Evolutionary conservation across 2,329 filamentous ascomycete genomes (phyloP).

Genomic region (Sclerotinia subarctica): DNA sequence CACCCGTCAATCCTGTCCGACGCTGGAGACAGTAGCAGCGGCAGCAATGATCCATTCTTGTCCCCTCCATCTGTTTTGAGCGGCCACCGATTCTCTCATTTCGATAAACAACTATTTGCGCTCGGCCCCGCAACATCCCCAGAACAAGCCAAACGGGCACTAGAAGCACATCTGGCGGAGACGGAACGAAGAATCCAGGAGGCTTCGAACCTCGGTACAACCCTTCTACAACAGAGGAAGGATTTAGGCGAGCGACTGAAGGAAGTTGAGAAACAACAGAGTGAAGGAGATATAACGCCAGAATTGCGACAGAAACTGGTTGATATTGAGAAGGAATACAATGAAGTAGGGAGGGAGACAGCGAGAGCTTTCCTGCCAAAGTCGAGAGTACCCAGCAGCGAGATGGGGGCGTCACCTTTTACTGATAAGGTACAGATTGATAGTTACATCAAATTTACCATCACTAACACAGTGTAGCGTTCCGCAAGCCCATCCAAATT

Average conservation of each 20-base stretch:
- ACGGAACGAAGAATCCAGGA: constrained; percentile 90
- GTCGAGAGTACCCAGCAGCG: constrained; percentile 72
- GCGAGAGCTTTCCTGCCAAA: constrained; percentile 85
- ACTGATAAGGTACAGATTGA: constrained; percentile 45
- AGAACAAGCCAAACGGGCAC: constrained; percentile 78
- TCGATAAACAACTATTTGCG: constrained; percentile 77
- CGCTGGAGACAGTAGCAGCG: constrained; percentile 26
- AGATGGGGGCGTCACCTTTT: constrained; percentile 48
- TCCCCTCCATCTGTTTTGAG: constrained; percentile 48
- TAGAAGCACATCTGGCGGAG: constrained; percentile 89
- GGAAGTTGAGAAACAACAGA: constrained; percentile 76
- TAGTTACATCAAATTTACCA: constrained; percentile 18
- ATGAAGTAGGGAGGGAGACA: constrained; percentile 86
- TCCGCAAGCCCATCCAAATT: constrained; percentile 74
- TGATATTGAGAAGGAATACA: constrained; percentile 91
- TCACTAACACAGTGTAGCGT: constrained; percentile 47
- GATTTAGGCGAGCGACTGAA: constrained; percentile 77
- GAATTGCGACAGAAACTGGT: constrained; percentile 79
- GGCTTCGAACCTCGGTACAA: constrained; percentile 82
- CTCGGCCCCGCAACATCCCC: constrained; percentile 76
- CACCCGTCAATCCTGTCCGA: constrained; percentile 30
- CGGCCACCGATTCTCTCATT: constrained; percentile 77
- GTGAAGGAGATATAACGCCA: constrained; percentile 73
- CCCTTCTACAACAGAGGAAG: constrained; percentile 81
- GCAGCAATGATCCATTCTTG: constrained; percentile 55